Evolutionary conservation across 108 stramenopile species (phyloP).

Genomic region (Cyclotella atomus): DNA sequence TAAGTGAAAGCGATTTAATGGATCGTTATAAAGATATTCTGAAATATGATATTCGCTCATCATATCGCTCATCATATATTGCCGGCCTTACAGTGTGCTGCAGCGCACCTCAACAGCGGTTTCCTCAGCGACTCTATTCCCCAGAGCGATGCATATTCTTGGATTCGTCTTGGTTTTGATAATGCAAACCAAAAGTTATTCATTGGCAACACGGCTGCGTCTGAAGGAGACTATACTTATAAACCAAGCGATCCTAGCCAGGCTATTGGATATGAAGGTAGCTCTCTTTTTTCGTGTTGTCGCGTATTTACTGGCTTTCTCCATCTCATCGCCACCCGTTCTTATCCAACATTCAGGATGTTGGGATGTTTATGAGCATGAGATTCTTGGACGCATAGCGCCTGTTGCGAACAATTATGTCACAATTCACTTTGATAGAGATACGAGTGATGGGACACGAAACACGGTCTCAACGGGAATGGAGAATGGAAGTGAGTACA

Average conservation of each 20-base stretch:
- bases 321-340: too few species aligned
- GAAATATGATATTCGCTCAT: too few species aligned
- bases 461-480: slow-evolving; percentile 5
- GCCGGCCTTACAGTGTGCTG: too few species aligned
- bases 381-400: neutral
- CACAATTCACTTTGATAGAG: slow-evolving; percentile 9
- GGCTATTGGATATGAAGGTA: slow-evolving; percentile 7
- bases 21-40: too few species aligned
- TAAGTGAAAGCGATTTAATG: too few species aligned
- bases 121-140: neutral
- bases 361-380: neutral
- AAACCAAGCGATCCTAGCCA: neutral
- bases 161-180: neutral
- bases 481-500: neutral
- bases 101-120: neutral
- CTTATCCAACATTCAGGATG: too few species aligned
- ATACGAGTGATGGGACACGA: neutral
- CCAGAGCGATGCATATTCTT: neutral
- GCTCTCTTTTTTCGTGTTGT: too few species aligned
- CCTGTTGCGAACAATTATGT: neutral
- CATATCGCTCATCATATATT: too few species aligned
- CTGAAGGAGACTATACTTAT: neutral
- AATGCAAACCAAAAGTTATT: neutral
- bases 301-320: too few species aligned
- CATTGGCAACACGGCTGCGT: neutral